These are phyloP conservation scores for Nakazawaea ernobii DNA, from an alignment of 805 yeast species.

Conservation along the genomic window DNA sequence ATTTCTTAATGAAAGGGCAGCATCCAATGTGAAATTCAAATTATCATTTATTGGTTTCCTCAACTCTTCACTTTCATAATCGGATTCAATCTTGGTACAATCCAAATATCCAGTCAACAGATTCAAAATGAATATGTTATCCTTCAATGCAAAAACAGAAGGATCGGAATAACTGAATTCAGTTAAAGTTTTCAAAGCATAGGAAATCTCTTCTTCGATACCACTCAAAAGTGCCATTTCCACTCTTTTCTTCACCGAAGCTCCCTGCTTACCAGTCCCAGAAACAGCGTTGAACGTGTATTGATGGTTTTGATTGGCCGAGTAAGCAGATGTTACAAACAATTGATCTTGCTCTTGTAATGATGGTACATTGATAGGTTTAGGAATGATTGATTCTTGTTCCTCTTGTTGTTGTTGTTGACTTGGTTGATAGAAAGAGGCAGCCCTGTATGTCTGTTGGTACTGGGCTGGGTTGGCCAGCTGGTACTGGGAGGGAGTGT, in stretches of 20 bases:
- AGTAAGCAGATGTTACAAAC: conserved; percentile 12
- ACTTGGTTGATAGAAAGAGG: conserved; percentile 3
- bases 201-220: conserved; percentile 59
- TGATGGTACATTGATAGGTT: conserved; percentile 26
- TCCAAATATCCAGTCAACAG: conserved; percentile 31
- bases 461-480: not conserved
- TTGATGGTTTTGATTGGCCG: conserved; percentile 21
- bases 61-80: conserved; percentile 5
- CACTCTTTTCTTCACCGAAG: conserved; percentile 58
- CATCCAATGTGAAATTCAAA: conserved; percentile 27
- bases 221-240: conserved; percentile 65
- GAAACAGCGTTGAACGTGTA: conserved; percentile 24
- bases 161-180: conserved; percentile 36
- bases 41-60: conserved; percentile 5
- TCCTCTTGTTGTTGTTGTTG: conserved; percentile 11
- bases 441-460: conserved; percentile 1
- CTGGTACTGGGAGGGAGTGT: conserved; percentile 1
- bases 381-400: conserved; percentile 7
- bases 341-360: conserved; percentile 27
- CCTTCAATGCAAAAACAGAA: conserved; percentile 33
- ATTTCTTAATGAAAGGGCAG: conserved; percentile 71
- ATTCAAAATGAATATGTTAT: conserved; percentile 34
- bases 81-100: conserved; percentile 9
- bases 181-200: conserved; percentile 59
- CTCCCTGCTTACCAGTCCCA: conserved; percentile 43